Evolutionary conservation across 441 rosid genomes (phyloP), one percentile per base, ranked within the genome.

Genomic region (Syzygium syzygioides): DNA sequence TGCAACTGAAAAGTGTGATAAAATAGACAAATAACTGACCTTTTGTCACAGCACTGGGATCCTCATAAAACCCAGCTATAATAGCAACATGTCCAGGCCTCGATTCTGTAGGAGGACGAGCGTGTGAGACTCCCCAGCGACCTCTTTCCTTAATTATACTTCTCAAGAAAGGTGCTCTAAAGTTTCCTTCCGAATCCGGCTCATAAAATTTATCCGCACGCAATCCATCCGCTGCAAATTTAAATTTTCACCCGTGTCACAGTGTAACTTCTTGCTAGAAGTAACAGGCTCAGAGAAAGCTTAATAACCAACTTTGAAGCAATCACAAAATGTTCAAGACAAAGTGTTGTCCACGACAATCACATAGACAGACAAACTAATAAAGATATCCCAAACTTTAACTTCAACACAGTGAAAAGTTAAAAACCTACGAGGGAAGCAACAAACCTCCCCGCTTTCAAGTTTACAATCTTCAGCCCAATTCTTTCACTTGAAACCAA

Each of bases 121-220:
- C 99, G 92, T 98, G 99, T 86, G 99, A 98, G n/a, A 98, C 99
- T 87, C 98, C 99, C 99, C 99, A 98, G 66, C 98, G 95, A 37
- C 99, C 99, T 88, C 91, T 94, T 84, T 91, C 93, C 91, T 95
- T 95, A 19, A 98, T 97, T 53, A 97, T 89, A 92, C 93, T 95
- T 89, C 99, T 95, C 91, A 97, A 88, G 94, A 98, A 98, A 14
- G 99, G 98, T 76, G 99, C 98, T 94, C 99, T 95, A 86, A 93
- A 94, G 34, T 90, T 90, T 79, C 98, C 98, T 56, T 94, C 93
- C 2, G 60, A 92, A 92, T 97, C 99, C 10, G 98, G 98, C 95
- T 98, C 99, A 87, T 89, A 98, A 91, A 98, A 98, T 92, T 97
- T 98, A 92, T 98, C 99, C 88, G 99, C 99, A 28, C 99, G 98